phyloP scores from a whole-genome alignment of 2,329 filamentous ascomycete genomes.

The Sarocladium brachiariae region DNA sequence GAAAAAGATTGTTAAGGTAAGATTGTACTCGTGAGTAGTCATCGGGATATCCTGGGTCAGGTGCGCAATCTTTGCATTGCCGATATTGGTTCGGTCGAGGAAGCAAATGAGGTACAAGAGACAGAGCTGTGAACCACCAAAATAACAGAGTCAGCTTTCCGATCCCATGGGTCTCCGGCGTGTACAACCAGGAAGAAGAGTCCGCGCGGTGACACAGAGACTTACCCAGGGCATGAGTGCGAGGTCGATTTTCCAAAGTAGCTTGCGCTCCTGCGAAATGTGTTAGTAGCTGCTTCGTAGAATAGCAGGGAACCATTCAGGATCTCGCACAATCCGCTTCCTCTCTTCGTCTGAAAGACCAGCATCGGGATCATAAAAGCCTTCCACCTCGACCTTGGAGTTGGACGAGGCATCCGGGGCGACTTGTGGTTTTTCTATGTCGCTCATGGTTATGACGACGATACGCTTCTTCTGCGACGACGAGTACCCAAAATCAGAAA shows the following conservation, averaged over 20 bases:
- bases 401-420: slow-evolving; percentile 20
- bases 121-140: slow-evolving; percentile 41
- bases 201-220: not conserved
- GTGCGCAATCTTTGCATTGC: slow-evolving; percentile 56
- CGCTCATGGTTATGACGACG: slow-evolving; percentile 15
- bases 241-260: slow-evolving; percentile 56
- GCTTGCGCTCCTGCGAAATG: slow-evolving; percentile 46
- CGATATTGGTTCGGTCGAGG: slow-evolving; percentile 71
- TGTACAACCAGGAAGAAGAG: slow-evolving; percentile 1
- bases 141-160: slow-evolving; percentile 9
- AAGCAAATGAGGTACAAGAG: slow-evolving; percentile 70
- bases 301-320: not conserved
- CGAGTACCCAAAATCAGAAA: not conserved
- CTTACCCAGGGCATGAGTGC: slow-evolving; percentile 53
- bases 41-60: slow-evolving; percentile 53
- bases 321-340: slow-evolving; percentile 48
- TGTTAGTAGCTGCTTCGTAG: not conserved
- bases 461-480: not conserved
- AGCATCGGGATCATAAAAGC: slow-evolving; percentile 43
- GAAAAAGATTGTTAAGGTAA: slow-evolving; percentile 76
- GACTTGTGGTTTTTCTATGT: slow-evolving; percentile 23
- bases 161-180: not conserved
- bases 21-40: slow-evolving; percentile 61
- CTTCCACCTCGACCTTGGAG: slow-evolving; percentile 22
- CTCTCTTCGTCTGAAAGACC: slow-evolving; percentile 57